These are phyloP conservation scores for Geranium rotundifolium DNA, from an alignment of 345 rosid species.

Conservation along the genomic window DNA sequence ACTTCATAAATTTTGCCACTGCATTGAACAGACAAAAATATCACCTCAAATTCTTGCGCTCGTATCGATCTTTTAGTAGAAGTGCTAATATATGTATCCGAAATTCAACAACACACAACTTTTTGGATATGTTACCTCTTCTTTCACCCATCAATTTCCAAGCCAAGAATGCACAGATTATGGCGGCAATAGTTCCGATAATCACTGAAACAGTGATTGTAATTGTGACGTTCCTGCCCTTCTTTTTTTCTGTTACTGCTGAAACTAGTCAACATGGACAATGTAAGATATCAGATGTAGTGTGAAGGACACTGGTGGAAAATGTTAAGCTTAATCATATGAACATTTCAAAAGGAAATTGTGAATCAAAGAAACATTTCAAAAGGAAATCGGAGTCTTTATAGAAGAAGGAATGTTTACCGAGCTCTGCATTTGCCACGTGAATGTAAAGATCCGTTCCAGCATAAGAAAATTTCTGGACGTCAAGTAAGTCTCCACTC, in stretches of 20 bases:
- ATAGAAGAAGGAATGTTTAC: conserved; percentile 10
- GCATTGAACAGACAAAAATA: background rate
- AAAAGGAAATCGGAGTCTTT: background rate
- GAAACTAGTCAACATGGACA: background rate
- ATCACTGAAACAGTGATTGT: background rate
- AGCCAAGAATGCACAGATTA: background rate
- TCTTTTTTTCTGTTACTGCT: background rate
- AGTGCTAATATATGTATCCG: background rate
- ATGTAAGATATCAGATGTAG: background rate
- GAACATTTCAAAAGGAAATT: too few species aligned
- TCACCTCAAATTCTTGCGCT: too few species aligned
- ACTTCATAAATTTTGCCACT: background rate
- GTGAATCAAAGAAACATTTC: too few species aligned
- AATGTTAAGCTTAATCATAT: too few species aligned
- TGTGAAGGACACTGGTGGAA: too few species aligned
- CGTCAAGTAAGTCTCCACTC: conserved; percentile 29
- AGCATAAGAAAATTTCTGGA: conserved; percentile 15
- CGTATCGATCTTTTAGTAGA: background rate
- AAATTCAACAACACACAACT: background rate
- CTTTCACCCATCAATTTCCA: background rate
- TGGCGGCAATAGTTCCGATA: background rate
- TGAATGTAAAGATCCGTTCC: conserved; percentile 37
- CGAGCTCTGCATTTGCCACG: conserved; percentile 28
- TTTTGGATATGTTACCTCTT: background rate
- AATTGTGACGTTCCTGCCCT: background rate